A percentile compares a stretch with the other conserved stretches of the same genome.
These are phyloP conservation scores for Trichophyton simii DNA, from an alignment of 2,329 filamentous ascomycete genomes.

Conservation along the genomic window DNA sequence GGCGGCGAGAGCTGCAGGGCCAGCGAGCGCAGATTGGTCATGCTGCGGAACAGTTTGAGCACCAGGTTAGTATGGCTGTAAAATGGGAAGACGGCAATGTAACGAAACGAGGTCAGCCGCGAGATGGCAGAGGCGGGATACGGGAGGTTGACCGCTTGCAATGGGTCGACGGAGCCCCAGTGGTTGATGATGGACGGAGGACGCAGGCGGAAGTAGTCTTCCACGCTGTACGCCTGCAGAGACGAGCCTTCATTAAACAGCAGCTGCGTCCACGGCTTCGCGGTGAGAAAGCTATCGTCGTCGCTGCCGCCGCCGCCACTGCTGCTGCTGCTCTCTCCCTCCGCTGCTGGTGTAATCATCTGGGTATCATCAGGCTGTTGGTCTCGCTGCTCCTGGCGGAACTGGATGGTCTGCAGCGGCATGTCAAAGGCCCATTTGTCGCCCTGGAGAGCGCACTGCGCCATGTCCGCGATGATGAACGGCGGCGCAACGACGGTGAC, in stretches of 20 bases:
- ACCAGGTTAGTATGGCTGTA: conserved; percentile 44
- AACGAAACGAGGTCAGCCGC: conserved; percentile 35
- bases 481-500: conserved; percentile 51
- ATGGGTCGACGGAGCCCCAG: conserved; percentile 23
- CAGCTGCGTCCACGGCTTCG: conserved; percentile 53
- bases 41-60: conserved; percentile 33
- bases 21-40: conserved; percentile 42
- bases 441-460: conserved; percentile 45
- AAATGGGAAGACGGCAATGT: conserved; percentile 57
- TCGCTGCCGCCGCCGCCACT: conserved; percentile 3
- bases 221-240: conserved; percentile 55
- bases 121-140: conserved; percentile 36
- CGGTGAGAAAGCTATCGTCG: conserved; percentile 38
- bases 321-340: too few species aligned
- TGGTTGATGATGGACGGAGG: conserved; percentile 49
- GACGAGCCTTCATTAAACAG: conserved; percentile 65
- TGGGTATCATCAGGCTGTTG: neutral
- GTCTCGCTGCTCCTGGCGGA: conserved; percentile 16
- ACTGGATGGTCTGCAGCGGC: conserved; percentile 47
- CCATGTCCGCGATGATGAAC: conserved; percentile 47
- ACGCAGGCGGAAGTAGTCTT: conserved; percentile 56
- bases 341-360: neutral
- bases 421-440: conserved; percentile 54
- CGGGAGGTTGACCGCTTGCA: conserved; percentile 16
- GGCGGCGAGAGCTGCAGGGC: conserved; percentile 42